These are phyloP conservation scores for Daldinia eschscholtzii DNA, from an alignment of 2,329 filamentous ascomycete genomes.

Conservation along the genomic window DNA sequence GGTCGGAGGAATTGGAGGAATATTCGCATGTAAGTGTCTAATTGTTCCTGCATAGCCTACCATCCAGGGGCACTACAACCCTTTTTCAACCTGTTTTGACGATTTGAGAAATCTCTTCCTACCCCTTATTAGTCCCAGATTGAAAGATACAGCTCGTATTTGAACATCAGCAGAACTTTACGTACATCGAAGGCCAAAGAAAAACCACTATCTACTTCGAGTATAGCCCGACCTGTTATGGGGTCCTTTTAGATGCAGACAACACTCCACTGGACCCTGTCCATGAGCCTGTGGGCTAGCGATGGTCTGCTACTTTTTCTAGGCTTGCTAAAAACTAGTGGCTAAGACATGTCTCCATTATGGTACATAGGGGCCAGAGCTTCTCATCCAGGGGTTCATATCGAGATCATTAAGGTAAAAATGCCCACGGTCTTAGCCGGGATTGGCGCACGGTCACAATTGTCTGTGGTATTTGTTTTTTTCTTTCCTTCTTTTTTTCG, in stretches of 20 bases:
- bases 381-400: constrained; percentile 34
- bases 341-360: constrained; percentile 1
- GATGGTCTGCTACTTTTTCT: constrained; percentile 8
- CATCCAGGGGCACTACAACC: constrained; percentile 33
- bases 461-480: constrained; percentile 35
- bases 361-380: constrained; percentile 30
- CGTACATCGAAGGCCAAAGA: constrained; percentile 25
- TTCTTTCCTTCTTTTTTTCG: constrained; percentile 4
- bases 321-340: constrained; percentile 20
- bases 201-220: constrained; percentile 30
- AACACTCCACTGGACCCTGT: constrained; percentile 31
- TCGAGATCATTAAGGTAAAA: constrained; percentile 40
- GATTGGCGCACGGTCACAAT: constrained; percentile 45
- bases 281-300: constrained; percentile 10
- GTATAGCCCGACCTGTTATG: constrained; percentile 27
- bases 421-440: constrained; percentile 30
- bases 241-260: constrained; percentile 32
- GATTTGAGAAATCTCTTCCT: constrained; percentile 19
- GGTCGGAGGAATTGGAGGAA: constrained; percentile 41
- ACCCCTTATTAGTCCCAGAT: constrained; percentile 23
- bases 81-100: constrained; percentile 25
- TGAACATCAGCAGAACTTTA: constrained; percentile 29
- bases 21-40: constrained; percentile 31
- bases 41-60: constrained; percentile 39
- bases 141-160: constrained; percentile 41